A percentile compares a stretch with the other conserved stretches of the same genome.
phyloP scores from a whole-genome alignment of 1,284 basidiomycete species.

The Cryptococcus sp. region DNA sequence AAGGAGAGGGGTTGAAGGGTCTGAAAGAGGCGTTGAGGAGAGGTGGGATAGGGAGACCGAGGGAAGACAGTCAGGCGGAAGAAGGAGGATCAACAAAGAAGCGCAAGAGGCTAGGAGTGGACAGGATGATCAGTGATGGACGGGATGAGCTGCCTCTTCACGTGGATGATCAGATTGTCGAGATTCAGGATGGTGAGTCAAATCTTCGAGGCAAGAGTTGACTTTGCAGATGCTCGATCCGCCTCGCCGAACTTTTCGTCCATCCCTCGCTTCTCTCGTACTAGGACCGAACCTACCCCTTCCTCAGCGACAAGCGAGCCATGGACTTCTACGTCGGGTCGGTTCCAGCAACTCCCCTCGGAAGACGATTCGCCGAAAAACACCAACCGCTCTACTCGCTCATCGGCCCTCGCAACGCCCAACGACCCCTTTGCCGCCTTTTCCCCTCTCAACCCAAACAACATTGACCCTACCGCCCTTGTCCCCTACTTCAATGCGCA shows the following conservation, averaged over 20 bases:
- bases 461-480: slow-evolving; percentile 20
- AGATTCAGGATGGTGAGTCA: slow-evolving; percentile 33
- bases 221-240: neutral
- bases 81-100: slow-evolving; percentile 26
- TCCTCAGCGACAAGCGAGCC: slow-evolving; percentile 3
- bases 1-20: slow-evolving; percentile 41
- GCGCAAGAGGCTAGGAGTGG: slow-evolving; percentile 33
- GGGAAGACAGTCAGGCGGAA: slow-evolving; percentile 24
- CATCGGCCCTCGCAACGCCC: slow-evolving; percentile 8
- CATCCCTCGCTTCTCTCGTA: slow-evolving; percentile 9
- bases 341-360: slow-evolving; percentile 33
- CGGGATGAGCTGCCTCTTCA: slow-evolving; percentile 9
- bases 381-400: slow-evolving; percentile 3
- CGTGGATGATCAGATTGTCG: slow-evolving; percentile 21
- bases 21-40: slow-evolving; percentile 41
- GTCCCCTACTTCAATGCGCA: slow-evolving; percentile 9
- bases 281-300: slow-evolving; percentile 5
- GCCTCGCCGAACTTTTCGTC: slow-evolving; percentile 9
- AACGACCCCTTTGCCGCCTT: slow-evolving; percentile 11
- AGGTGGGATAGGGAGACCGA: slow-evolving; percentile 17
- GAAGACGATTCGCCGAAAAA: slow-evolving; percentile 25
- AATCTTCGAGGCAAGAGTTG: neutral
- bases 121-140: slow-evolving; percentile 42
- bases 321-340: slow-evolving; percentile 22
- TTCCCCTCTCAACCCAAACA: slow-evolving; percentile 3